These are phyloP conservation scores for Gryganskiella cystojenkinii DNA, from an alignment of 192 early-diverging fungal genomes.

Conservation along the genomic window DNA sequence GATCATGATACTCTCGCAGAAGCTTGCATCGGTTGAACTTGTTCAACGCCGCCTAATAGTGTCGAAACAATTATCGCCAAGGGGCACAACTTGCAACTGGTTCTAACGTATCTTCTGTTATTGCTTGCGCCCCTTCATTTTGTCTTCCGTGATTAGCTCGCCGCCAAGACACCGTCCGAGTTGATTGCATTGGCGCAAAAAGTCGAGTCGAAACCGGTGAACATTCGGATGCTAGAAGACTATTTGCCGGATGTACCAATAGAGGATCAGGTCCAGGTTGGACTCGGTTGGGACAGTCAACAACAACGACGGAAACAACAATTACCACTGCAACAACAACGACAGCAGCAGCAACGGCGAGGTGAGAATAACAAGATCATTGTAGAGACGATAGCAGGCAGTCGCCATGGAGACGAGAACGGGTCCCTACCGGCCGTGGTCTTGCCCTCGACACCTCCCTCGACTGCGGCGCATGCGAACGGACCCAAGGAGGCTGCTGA, in stretches of 20 bases:
- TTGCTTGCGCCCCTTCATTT: background rate
- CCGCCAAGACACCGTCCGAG: conserved; percentile 45
- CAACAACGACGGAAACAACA: conserved; percentile 9
- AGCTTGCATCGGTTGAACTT: too few species aligned
- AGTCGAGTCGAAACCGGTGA: conserved; percentile 36
- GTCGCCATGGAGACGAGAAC: conserved; percentile 21
- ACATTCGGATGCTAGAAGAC: conserved; percentile 41
- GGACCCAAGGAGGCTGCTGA: background rate
- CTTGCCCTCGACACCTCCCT: background rate
- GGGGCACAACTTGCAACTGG: too few species aligned
- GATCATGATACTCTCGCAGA: too few species aligned
- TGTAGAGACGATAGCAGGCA: conserved; percentile 23
- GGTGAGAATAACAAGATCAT: conserved; percentile 24
- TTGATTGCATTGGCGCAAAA: conserved; percentile 42
- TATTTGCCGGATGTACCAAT: conserved; percentile 46
- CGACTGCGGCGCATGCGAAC: background rate
- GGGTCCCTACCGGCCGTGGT: background rate
- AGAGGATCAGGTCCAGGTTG: conserved; percentile 48
- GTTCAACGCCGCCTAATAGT: too few species aligned
- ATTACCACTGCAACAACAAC: too few species aligned
- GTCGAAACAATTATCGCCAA: too few species aligned
- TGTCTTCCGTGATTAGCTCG: conserved; percentile 21
- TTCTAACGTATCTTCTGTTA: too few species aligned
- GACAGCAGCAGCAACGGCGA: conserved; percentile 5
- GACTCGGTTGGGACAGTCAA: conserved; percentile 44